A percentile compares a stretch with the other conserved stretches of the same genome.
Conservation (phyloP, 2,329 filamentous ascomycete species). For the Aaosphaeria arxii region DNA sequence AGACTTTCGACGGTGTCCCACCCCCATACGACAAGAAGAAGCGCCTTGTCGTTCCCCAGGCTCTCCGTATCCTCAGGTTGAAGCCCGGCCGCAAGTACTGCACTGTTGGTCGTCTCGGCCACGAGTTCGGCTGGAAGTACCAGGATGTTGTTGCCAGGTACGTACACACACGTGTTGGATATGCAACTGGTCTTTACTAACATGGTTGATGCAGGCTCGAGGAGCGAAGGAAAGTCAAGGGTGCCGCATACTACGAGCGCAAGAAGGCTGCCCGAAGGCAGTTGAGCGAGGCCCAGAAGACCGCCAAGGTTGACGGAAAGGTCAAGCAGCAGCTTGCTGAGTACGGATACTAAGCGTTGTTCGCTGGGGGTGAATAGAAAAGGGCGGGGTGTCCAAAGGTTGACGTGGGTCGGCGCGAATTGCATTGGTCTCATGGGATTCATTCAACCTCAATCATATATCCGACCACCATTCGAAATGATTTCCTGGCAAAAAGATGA, state of each 20-base stretch:
- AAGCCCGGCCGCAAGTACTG: slow-evolving; percentile 99
- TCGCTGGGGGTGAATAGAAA: slow-evolving; percentile 15
- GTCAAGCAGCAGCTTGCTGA: slow-evolving; percentile 83
- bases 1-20: slow-evolving; percentile 99
- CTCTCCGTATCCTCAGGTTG: slow-evolving; percentile 90
- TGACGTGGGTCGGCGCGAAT: slow-evolving; percentile 33
- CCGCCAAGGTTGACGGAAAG: slow-evolving; percentile 80
- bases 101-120: slow-evolving; percentile 94
- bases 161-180: slow-evolving; percentile 32
- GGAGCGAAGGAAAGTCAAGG: slow-evolving; percentile 99
- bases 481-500: slow-evolving; percentile 37
- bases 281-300: slow-evolving; percentile 90
- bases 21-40: slow-evolving; percentile 99
- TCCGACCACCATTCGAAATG: slow-evolving; percentile 31
- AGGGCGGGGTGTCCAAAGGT: slow-evolving; percentile 25
- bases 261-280: slow-evolving; percentile 96
- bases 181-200: slow-evolving; percentile 13
- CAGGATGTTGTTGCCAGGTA: slow-evolving; percentile 98
- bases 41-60: slow-evolving; percentile 98
- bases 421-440: slow-evolving; percentile 39
- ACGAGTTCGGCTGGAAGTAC: slow-evolving; percentile 99
- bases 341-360: slow-evolving; percentile 76
- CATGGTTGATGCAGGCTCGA: slow-evolving; percentile 67
- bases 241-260: slow-evolving; percentile 98
- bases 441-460: slow-evolving; percentile 36